Evolutionary conservation across 805 yeast species (phyloP).

Genomic region (Kuraishia molischiana): DNA sequence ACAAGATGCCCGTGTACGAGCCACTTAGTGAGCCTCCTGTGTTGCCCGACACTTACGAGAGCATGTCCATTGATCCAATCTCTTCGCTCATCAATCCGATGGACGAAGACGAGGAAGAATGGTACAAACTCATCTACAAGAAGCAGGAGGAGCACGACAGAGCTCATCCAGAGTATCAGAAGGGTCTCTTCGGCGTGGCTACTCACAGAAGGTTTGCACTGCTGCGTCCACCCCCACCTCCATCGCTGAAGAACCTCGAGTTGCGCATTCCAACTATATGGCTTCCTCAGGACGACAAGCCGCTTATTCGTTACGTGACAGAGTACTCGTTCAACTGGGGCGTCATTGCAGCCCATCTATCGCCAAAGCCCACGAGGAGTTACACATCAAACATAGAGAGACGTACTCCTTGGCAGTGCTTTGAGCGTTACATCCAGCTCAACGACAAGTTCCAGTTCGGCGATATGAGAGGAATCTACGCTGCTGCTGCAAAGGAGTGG

Average conservation of each 20-base stretch:
- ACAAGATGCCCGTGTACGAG: constrained; percentile 34
- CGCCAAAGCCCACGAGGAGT: constrained; percentile 53
- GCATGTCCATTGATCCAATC: constrained; percentile 11
- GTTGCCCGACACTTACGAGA: not conserved
- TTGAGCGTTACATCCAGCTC: constrained; percentile 89
- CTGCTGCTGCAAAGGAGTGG: constrained; percentile 84
- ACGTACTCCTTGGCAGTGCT: constrained; percentile 98
- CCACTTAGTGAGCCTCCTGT: constrained; percentile 31
- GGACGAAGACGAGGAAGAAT: constrained; percentile 50
- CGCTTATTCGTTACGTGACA: constrained; percentile 69
- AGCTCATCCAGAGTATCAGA: constrained; percentile 30
- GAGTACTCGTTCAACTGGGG: constrained; percentile 92
- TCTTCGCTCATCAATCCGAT: constrained; percentile 57
- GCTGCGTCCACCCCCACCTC: constrained; percentile 87
- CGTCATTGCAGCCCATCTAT: constrained; percentile 72
- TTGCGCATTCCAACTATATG: constrained; percentile 88
- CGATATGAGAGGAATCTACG: constrained; percentile 82
- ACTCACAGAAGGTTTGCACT: constrained; percentile 46
- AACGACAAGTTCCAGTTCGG: constrained; percentile 79
- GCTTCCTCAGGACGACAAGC: constrained; percentile 90
- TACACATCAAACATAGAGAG: constrained; percentile 86
- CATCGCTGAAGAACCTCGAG: constrained; percentile 70
- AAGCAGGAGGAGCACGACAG: constrained; percentile 31
- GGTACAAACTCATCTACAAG: constrained; percentile 48
- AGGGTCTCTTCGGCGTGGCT: constrained; percentile 45